Conservation (phyloP, 805 yeast genomes). For the Saitoella complicata region DNA sequence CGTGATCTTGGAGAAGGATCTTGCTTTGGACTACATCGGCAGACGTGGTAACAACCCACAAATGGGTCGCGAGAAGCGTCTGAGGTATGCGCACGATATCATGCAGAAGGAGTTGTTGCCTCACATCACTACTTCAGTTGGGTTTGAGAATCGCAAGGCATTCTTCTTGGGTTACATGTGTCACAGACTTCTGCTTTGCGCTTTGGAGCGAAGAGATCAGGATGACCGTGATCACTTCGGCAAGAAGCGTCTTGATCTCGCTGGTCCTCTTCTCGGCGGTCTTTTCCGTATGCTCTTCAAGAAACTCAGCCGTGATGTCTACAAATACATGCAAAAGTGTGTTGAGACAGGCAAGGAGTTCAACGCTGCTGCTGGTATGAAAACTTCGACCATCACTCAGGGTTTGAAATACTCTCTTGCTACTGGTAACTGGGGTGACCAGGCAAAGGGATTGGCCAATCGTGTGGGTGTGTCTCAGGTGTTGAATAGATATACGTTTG, state of each 20-base stretch:
- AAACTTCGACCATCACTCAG: conserved; percentile 90
- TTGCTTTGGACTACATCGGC: conserved; percentile 93
- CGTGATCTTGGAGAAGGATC: conserved; percentile 94
- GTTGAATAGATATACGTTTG: conserved; percentile 90
- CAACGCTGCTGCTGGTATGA: conserved; percentile 89
- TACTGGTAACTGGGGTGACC: conserved; percentile 99
- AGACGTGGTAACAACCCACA: conserved; percentile 96
- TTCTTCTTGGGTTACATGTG: conserved; percentile 97
- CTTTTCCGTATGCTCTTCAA: conserved; percentile 87
- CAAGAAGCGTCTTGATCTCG: conserved; percentile 92
- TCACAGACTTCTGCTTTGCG: conserved; percentile 83
- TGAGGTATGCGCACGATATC: conserved; percentile 93
- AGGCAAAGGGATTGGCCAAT: conserved; percentile 95
- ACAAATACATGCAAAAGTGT: conserved; percentile 96
- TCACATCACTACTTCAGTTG: conserved; percentile 93
- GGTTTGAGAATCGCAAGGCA: conserved; percentile 92
- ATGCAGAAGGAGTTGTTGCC: conserved; percentile 92
- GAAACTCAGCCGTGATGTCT: conserved; percentile 89
- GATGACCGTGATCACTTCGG: conserved; percentile 99
- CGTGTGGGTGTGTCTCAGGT: conserved; percentile 99
- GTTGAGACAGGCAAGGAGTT: conserved; percentile 96
- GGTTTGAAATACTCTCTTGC: conserved; percentile 96
- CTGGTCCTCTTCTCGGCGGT: conserved; percentile 93
- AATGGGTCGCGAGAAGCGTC: conserved; percentile 92
- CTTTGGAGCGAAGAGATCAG: conserved; percentile 91